Evolutionary conservation across 2,329 filamentous ascomycete species (phyloP).

Genomic region (Ustulina deusta): DNA sequence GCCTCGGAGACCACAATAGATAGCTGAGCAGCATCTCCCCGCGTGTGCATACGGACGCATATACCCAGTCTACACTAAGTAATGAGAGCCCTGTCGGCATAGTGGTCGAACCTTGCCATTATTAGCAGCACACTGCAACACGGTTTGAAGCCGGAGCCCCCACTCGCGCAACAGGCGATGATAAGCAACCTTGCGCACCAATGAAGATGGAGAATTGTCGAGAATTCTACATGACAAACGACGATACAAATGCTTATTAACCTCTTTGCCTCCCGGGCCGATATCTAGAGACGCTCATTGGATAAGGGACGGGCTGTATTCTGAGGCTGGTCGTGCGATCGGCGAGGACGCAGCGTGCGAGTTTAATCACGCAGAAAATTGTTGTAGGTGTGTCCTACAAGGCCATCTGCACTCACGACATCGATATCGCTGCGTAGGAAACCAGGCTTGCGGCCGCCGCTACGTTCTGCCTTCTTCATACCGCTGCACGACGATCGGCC

Average conservation of each 20-base stretch:
- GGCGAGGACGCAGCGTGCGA: neutral
- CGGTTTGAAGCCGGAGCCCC: conserved; percentile 10
- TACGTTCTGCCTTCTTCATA: neutral
- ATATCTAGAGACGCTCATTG: neutral
- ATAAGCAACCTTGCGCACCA: conserved; percentile 32
- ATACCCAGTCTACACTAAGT: no score
- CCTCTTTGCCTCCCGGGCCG: conserved; percentile 6
- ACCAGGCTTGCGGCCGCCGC: neutral
- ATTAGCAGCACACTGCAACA: conserved; percentile 7
- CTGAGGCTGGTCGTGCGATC: neutral
- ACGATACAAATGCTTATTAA: conserved; percentile 7
- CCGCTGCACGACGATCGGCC: neutral
- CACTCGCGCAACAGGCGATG: conserved; percentile 21
- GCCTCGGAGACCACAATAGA: neutral
- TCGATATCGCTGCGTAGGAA: neutral
- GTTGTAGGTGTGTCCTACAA: neutral
- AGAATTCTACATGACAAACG: conserved; percentile 13
- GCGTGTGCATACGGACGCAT: neutral
- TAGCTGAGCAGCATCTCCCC: neutral
- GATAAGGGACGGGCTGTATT: conserved; percentile 12
- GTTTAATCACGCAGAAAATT: neutral
- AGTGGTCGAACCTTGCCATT: conserved; percentile 1
- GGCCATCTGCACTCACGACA: no score
- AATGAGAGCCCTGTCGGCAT: conserved; percentile 8
- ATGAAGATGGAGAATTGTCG: conserved; percentile 19